A percentile compares a stretch with the other conserved stretches of the same genome.
phyloP scores from a whole-genome alignment of 352 stramenopile species.

The Thalassiosira livingstoniorum region DNA sequence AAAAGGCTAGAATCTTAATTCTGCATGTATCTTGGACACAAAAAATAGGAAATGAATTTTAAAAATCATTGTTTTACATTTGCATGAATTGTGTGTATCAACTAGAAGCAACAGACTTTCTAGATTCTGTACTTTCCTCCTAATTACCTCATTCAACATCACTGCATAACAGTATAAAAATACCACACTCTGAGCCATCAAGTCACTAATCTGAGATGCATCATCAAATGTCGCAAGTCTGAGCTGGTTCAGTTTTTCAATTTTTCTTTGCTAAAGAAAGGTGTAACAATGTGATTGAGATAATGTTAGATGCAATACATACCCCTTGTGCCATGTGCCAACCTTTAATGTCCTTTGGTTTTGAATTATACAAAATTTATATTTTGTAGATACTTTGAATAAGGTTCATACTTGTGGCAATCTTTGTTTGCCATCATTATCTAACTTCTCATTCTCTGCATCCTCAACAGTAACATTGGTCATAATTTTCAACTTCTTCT shows the following conservation, averaged over 20 bases:
- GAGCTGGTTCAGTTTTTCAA: conserved; percentile 90
- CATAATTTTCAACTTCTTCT: conserved; percentile 85
- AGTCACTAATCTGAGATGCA: conserved; percentile 93
- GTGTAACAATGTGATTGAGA: conserved; percentile 88
- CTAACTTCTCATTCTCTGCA: conserved; percentile 82
- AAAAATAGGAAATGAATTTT: too few relatives aligned
- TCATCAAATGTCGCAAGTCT: conserved; percentile 93
- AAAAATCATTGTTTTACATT: too few relatives aligned
- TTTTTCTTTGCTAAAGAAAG: conserved; percentile 96
- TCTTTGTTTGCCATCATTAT: conserved; percentile 56
- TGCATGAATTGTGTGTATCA: too few relatives aligned
- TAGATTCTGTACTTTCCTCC: conserved; percentile 30
- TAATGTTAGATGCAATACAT: conserved; percentile 92
- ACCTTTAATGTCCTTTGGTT: conserved; percentile 96
- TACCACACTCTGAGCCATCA: conserved; percentile 88
- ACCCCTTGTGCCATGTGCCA: conserved; percentile 94
- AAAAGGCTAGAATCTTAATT: too few relatives aligned
- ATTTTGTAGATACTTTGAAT: conserved; percentile 91
- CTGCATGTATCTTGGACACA: too few relatives aligned
- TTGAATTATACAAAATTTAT: conserved; percentile 92
- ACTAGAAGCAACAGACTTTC: too few relatives aligned
- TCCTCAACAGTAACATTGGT: conserved; percentile 82
- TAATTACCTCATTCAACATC: conserved; percentile 62
- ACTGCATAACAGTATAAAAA: conserved; percentile 88
- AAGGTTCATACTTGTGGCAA: conserved; percentile 76